Percentiles rank a stretch among this genome's conserved stretches.
phyloP scores from a whole-genome alignment of 2,329 filamentous ascomycete genomes.

The Cylindrodendrum hubeiense region DNA sequence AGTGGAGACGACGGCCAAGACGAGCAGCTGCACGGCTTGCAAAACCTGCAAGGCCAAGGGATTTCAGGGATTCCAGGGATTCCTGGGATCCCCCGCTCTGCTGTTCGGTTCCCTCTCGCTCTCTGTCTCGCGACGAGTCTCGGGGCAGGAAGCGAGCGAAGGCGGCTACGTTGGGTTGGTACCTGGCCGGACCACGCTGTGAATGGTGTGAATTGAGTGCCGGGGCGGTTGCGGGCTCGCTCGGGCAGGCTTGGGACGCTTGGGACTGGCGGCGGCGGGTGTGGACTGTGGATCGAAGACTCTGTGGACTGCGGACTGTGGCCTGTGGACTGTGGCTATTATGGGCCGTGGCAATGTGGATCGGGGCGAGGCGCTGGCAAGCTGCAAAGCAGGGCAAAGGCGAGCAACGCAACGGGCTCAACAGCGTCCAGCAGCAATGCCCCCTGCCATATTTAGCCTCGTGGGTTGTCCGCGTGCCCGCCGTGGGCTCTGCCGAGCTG shows the following conservation, averaged over 20 bases:
- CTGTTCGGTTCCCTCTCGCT: conserved; percentile 1
- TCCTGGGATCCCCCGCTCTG: conserved; percentile 34
- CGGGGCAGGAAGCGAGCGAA: conserved; percentile 7
- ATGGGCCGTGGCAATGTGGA: neutral
- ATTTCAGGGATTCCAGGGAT: no score
- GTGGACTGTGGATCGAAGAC: neutral
- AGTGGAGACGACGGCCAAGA: conserved; percentile 32
- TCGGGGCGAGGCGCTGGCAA: neutral
- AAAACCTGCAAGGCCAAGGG: conserved; percentile 24
- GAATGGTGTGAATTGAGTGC: conserved; percentile 19
- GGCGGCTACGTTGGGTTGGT: conserved; percentile 22
- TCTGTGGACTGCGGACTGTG: neutral
- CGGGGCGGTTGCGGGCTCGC: conserved; percentile 11
- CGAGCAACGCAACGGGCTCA: conserved; percentile 35
- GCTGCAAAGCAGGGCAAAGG: conserved; percentile 18
- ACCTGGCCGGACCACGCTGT: conserved; percentile 9
- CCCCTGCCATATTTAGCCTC: conserved; percentile 45
- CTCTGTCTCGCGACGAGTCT: conserved; percentile 1
- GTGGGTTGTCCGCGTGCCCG: conserved; percentile 45
- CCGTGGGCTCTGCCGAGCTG: conserved; percentile 15
- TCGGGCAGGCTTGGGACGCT: neutral
- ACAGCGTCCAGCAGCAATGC: conserved; percentile 37
- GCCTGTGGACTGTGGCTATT: neutral
- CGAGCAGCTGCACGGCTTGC: conserved; percentile 37
- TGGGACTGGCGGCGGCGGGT: conserved; percentile 5